phyloP scores from a whole-genome alignment of 2,329 filamentous ascomycete genomes.

The Hirsutella minnesotensis region DNA sequence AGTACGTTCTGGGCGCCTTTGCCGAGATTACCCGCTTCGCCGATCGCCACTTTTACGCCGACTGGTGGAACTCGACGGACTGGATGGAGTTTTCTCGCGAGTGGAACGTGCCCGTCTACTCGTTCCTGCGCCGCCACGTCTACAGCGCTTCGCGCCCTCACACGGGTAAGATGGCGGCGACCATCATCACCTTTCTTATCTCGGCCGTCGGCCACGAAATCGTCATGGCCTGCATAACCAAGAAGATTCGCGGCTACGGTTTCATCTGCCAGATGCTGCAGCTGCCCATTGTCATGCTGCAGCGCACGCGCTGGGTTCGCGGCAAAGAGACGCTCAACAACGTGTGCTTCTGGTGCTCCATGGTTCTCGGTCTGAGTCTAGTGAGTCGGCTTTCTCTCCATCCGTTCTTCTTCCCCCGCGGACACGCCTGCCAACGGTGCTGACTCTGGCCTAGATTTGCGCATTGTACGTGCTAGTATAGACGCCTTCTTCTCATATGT shows the following conservation, averaged over 20 bases:
- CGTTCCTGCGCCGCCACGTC: constrained; percentile 88
- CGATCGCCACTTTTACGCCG: constrained; percentile 83
- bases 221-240: constrained; percentile 95
- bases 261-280: constrained; percentile 95
- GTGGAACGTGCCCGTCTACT: constrained; percentile 97
- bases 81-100: constrained; percentile 94
- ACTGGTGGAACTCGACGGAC: constrained; percentile 69
- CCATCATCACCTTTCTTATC: constrained; percentile 82
- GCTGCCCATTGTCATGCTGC: constrained; percentile 85
- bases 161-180: constrained; percentile 67
- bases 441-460: constrained; percentile 28
- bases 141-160: constrained; percentile 72
- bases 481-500: constrained; percentile 9
- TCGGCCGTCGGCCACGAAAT: constrained; percentile 85
- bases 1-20: constrained; percentile 89
- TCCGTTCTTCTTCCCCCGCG: neutral
- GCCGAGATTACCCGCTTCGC: constrained; percentile 90
- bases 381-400: constrained; percentile 33
- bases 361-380: constrained; percentile 76
- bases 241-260: constrained; percentile 90
- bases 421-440: neutral
- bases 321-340: constrained; percentile 74
- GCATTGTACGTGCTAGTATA: constrained; percentile 33
- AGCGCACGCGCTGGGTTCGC: constrained; percentile 66
- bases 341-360: constrained; percentile 81